Conservation (phyloP, 129 eudicot genomes). For the Arctium minus region DNA sequence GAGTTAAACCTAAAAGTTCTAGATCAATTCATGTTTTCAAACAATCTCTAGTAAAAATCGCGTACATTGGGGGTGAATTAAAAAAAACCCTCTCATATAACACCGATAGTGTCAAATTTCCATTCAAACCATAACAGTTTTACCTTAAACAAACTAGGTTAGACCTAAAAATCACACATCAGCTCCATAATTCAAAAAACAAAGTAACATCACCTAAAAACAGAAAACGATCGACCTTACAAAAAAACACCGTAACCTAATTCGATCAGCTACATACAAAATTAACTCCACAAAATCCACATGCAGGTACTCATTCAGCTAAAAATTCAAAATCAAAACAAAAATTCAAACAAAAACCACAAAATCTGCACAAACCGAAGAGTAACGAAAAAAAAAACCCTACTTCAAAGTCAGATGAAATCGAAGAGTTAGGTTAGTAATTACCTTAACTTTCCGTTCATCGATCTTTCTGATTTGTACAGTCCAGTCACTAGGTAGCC, state of each 20-base stretch:
- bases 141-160: neutral
- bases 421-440: neutral
- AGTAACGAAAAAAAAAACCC: slow-evolving; percentile 8
- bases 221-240: neutral
- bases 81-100: neutral
- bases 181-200: neutral
- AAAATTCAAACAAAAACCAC: neutral
- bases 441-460: slow-evolving; percentile 56
- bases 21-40: neutral
- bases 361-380: neutral
- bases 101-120: neutral
- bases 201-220: slow-evolving; percentile 4
- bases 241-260: neutral
- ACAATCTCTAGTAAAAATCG: neutral
- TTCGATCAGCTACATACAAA: neutral
- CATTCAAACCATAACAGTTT: neutral
- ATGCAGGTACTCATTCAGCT: slow-evolving; percentile 4
- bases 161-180: neutral
- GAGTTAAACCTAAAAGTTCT: neutral
- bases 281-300: slow-evolving; percentile 5
- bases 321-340: neutral
- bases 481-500: slow-evolving; percentile 73
- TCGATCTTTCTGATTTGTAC: slow-evolving; percentile 33
- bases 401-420: neutral
- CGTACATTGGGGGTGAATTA: neutral